Evolutionary conservation across 257 asterid genomes (phyloP).

Genomic region (Thymus mandschuricus): DNA sequence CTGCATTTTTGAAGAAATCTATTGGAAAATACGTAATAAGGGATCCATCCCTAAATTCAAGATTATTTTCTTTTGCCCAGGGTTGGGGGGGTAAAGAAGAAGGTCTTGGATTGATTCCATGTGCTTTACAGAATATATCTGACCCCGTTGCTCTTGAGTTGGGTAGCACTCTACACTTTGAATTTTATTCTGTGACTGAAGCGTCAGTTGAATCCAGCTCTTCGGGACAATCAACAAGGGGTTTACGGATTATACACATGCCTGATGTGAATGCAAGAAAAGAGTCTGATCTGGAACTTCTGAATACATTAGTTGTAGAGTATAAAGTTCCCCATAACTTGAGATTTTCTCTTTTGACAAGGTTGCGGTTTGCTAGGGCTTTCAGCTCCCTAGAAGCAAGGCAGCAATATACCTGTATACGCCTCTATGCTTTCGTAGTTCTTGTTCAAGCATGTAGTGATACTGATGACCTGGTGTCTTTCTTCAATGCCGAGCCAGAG

Average conservation of each 20-base stretch:
- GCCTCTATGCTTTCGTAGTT: slow-evolving; percentile 87
- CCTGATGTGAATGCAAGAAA: slow-evolving; percentile 59
- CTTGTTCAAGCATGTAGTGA: slow-evolving; percentile 94
- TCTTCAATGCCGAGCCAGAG: slow-evolving; percentile 95
- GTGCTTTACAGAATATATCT: slow-evolving; percentile 59
- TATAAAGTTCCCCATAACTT: slow-evolving; percentile 76
- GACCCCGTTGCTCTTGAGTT: slow-evolving; percentile 66
- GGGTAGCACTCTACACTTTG: slow-evolving; percentile 93
- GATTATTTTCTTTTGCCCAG: slow-evolving; percentile 91
- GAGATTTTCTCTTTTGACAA: slow-evolving; percentile 93
- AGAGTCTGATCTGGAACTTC: slow-evolving; percentile 86
- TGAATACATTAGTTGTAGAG: slow-evolving; percentile 70
- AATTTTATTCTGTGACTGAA: slow-evolving; percentile 78
- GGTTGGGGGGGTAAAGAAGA: slow-evolving; percentile 99
- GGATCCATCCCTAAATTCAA: slow-evolving; percentile 84
- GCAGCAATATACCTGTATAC: slow-evolving; percentile 91
- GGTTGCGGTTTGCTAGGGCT: slow-evolving; percentile 89
- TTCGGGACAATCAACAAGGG: slow-evolving; percentile 47
- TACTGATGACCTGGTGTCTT: slow-evolving; percentile 79
- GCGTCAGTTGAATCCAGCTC: slow-evolving; percentile 47
- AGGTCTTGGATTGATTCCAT: slow-evolving; percentile 93
- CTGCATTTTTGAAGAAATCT: slow-evolving; percentile 92
- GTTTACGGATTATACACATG: slow-evolving; percentile 83
- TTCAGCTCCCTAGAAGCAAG: slow-evolving; percentile 71
- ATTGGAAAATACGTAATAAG: slow-evolving; percentile 80